Percentiles rank a stretch among this genome's conserved stretches.
These are phyloP conservation scores for Colletotrichum australisinense DNA, from an alignment of 2,329 filamentous ascomycete species.

Conservation along the genomic window DNA sequence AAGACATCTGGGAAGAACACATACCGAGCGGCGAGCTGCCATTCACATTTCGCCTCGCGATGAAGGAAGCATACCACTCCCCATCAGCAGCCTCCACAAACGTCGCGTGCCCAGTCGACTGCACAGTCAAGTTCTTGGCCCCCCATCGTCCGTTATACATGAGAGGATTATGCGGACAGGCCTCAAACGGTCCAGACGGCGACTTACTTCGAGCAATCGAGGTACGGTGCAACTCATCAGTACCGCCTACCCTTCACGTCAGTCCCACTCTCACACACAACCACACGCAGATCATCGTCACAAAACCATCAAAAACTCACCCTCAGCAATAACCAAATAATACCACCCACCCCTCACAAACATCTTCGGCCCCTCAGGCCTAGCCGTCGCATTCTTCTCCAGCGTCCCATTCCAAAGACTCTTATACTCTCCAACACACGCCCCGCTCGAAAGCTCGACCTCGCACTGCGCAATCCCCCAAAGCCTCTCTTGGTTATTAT, in stretches of 20 bases:
- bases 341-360: conserved; percentile 13
- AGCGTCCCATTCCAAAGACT: conserved; percentile 40
- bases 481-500: conserved; percentile 36
- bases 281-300: neutral
- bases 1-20: too few relatives aligned
- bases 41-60: conserved; percentile 35
- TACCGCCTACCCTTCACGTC: conserved; percentile 49
- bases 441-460: conserved; percentile 31
- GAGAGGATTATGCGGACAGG: conserved; percentile 50
- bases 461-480: conserved; percentile 40
- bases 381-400: conserved; percentile 20
- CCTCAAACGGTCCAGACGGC: conserved; percentile 51
- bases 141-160: conserved; percentile 35
- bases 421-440: conserved; percentile 35
- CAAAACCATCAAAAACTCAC: neutral
- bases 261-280: neutral
- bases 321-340: conserved; percentile 20
- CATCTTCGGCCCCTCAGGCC: conserved; percentile 37
- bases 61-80: conserved; percentile 38
- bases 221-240: conserved; percentile 48
- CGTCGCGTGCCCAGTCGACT: conserved; percentile 38
- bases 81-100: conserved; percentile 36
- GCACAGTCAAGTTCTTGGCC: conserved; percentile 33
- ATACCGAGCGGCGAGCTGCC: conserved; percentile 33
- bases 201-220: conserved; percentile 48